phyloP scores from a whole-genome alignment of 1,284 basidiomycete species.

The Naganishia liquefaciens region DNA sequence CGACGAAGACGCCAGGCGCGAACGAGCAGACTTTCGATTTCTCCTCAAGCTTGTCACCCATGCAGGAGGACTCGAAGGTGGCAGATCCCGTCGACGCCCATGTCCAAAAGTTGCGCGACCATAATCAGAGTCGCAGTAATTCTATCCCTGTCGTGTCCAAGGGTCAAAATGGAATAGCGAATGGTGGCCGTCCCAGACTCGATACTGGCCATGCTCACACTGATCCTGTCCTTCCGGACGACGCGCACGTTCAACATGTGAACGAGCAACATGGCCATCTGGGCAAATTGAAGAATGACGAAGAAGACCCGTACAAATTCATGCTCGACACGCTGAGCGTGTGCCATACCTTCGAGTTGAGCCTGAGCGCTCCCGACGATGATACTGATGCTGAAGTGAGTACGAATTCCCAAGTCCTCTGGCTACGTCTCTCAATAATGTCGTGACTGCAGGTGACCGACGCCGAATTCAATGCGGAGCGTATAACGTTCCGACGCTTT shows the following conservation, averaged over 20 bases:
- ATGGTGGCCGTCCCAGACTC: not conserved
- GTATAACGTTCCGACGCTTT: slow-evolving; percentile 58
- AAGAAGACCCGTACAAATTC: slow-evolving; percentile 56
- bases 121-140: slow-evolving; percentile 10
- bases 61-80: not conserved
- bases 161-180: not conserved
- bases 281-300: slow-evolving; percentile 53
- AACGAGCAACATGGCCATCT: slow-evolving; percentile 23
- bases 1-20: slow-evolving; percentile 34
- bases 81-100: not conserved
- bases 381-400: slow-evolving; percentile 34
- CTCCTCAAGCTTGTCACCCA: not conserved
- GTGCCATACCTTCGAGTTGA: slow-evolving; percentile 55
- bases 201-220: slow-evolving; percentile 8
- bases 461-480: slow-evolving; percentile 52
- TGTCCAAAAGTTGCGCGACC: not conserved
- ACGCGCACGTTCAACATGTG: slow-evolving; percentile 1
- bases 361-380: slow-evolving; percentile 46
- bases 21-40: slow-evolving; percentile 16
- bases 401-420: not conserved
- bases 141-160: slow-evolving; percentile 1
- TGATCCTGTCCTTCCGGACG: slow-evolving; percentile 9
- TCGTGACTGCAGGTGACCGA: slow-evolving; percentile 35
- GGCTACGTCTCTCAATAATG: not conserved
- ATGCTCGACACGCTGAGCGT: slow-evolving; percentile 53